Evolutionary conservation across 768 basidiomycete species (phyloP).

Genomic region (Leccinum truebloodii): DNA sequence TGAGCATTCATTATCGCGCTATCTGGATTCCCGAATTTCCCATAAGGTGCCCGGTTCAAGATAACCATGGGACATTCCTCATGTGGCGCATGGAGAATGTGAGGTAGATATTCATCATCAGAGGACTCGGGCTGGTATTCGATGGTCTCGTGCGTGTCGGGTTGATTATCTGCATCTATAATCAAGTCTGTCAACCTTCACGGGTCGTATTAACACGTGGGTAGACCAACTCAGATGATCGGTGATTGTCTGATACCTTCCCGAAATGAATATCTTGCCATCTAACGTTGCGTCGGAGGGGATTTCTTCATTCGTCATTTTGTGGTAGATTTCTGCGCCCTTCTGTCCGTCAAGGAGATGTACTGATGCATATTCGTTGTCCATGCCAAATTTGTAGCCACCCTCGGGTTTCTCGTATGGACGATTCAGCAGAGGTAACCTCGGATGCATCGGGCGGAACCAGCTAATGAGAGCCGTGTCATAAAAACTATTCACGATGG

Average conservation of each 20-base stretch:
- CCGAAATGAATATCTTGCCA: constrained; percentile 29
- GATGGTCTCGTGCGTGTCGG: constrained; percentile 33
- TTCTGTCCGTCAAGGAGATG: constrained; percentile 29
- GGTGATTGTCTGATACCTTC: constrained; percentile 39
- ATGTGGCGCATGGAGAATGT: constrained; percentile 59
- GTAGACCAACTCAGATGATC: constrained; percentile 39
- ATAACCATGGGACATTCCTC: constrained; percentile 63
- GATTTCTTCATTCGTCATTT: constrained; percentile 16
- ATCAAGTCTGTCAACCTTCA: constrained; percentile 13
- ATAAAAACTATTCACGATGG: constrained; percentile 68
- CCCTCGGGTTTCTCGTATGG: constrained; percentile 32
- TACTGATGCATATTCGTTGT: constrained; percentile 33
- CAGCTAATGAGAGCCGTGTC: constrained; percentile 68
- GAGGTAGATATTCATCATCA: constrained; percentile 58
- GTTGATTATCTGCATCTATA: constrained; percentile 38
- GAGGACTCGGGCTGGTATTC: constrained; percentile 25
- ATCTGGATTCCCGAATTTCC: constrained; percentile 46
- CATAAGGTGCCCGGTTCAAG: constrained; percentile 62
- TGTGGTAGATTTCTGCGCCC: constrained; percentile 28
- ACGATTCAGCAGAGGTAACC: constrained; percentile 41
- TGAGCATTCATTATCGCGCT: constrained; percentile 54
- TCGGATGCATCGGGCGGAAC: constrained; percentile 49
- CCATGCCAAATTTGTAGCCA: constrained; percentile 41
- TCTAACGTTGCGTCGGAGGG: constrained; percentile 9
- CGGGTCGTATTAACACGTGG: background rate